Base-by-base conservation (phyloP, 2,329 filamentous ascomycete genomes). In the Trichocomaceae sp. region DNA sequence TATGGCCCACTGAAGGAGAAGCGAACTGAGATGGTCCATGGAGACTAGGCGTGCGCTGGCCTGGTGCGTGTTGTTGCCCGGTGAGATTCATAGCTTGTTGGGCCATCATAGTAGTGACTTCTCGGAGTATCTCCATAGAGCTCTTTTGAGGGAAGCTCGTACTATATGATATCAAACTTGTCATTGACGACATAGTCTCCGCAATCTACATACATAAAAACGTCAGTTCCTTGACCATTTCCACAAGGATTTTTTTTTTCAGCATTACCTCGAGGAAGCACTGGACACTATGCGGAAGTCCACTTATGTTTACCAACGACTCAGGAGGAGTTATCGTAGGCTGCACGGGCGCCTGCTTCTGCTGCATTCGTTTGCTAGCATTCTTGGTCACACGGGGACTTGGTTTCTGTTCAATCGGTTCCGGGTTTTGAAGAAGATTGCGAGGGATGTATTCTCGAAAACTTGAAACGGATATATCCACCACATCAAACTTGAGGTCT, bases 401-500 rank as follows among this genome's bases (percentile, higher is more conserved):
- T 61, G 78, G 75, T 55, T 79, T 84, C 64, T 77, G 77, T 51
- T 79, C 79, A 10, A 78, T 76, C 13, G 77, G 51, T 59, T 75
- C 76, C 58, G 77, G 58, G 9, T 66, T 63, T 71, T 79, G 63
- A 55, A 84, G 65, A 48, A 77, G 78, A 58, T 78, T 82, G 52
- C 89, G 83, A 20, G 90, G 85, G 46, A 97, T 77, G 64, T 87
- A 96, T 71, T 97, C 91, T 61, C 91, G 88, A 64, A 95, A 87
- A 49, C 79, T 80, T 35, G 78, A 81, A 1, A 88, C 89, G 47
- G 84, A 78, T 61, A 97, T 91, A 63, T 96, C 89, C 48, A 97
- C 80, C 57, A 90, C 77, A 58, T 96, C 89, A 57, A 99, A 86
- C 68, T 87, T 90, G 58, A 90, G 86, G 37, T 87, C 81, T 8